A percentile compares a stretch with the other conserved stretches of the same genome.
These are phyloP conservation scores for Plicaturopsis crispa DNA, from an alignment of 768 basidiomycete species.

Conservation along the genomic window DNA sequence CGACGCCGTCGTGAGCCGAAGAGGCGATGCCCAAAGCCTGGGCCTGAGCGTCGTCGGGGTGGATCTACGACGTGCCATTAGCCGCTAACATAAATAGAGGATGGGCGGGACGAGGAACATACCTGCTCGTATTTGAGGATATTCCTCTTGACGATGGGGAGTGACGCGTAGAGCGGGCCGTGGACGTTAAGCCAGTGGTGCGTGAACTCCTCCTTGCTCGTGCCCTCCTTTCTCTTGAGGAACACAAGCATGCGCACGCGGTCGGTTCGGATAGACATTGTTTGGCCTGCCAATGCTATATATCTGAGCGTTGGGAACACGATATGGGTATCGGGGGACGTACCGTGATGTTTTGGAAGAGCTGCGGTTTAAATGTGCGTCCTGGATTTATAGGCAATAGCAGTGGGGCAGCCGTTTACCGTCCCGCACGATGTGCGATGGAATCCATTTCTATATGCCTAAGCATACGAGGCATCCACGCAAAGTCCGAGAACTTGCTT, in stretches of 20 bases:
- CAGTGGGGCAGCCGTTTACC: too few relatives aligned
- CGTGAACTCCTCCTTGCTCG: slow-evolving; percentile 23
- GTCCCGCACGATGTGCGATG: too few relatives aligned
- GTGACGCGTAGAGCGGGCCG: slow-evolving; percentile 18
- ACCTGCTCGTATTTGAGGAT: slow-evolving; percentile 29
- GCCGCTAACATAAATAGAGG: neutral
- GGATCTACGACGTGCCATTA: slow-evolving; percentile 11
- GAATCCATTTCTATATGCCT: too few relatives aligned
- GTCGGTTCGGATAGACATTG: slow-evolving; percentile 16
- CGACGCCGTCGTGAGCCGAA: slow-evolving; percentile 21
- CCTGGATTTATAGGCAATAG: too few relatives aligned
- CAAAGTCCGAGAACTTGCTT: too few relatives aligned
- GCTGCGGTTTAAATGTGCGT: too few relatives aligned
- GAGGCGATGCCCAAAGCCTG: slow-evolving; percentile 11
- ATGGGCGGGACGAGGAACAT: neutral
- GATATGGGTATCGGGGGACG: too few relatives aligned
- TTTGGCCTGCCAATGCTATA: too few relatives aligned
- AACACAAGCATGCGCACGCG: slow-evolving; percentile 21
- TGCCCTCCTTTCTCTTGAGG: slow-evolving; percentile 17
- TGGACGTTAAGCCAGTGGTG: slow-evolving; percentile 22
- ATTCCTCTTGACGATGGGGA: slow-evolving; percentile 24
- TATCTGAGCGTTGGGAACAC: too few relatives aligned
- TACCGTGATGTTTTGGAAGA: too few relatives aligned
- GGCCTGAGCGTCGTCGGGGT: slow-evolving; percentile 9
- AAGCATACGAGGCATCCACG: too few relatives aligned